These are phyloP conservation scores for Leucogyrophana mollusca DNA, from an alignment of 768 basidiomycete species.

Conservation along the genomic window DNA sequence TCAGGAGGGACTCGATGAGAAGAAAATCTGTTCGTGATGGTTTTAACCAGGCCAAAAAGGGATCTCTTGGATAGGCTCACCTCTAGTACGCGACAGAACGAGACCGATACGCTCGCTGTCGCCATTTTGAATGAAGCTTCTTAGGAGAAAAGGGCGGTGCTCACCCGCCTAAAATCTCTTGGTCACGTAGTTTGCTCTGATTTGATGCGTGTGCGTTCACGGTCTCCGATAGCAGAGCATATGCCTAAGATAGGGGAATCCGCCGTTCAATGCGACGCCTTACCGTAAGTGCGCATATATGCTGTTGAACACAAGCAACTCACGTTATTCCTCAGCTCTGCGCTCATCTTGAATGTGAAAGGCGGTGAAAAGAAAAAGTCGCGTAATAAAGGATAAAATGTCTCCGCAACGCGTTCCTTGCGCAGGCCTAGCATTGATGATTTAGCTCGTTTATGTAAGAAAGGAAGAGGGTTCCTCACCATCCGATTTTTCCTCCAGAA, in stretches of 20 bases:
- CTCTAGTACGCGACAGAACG: conserved; percentile 46
- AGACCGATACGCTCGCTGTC: conserved; percentile 46
- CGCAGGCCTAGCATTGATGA: conserved; percentile 12
- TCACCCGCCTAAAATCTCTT: conserved; percentile 49
- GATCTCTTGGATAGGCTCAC: conserved; percentile 23
- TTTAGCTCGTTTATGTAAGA: not conserved
- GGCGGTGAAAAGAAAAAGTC: conserved; percentile 35
- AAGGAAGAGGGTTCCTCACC: conserved; percentile 12
- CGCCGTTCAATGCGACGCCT: too few relatives aligned
- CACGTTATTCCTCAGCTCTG: conserved; percentile 23
- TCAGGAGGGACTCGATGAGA: conserved; percentile 54
- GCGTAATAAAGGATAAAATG: conserved; percentile 31
- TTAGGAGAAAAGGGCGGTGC: conserved; percentile 2
- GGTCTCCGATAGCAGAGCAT: conserved; percentile 50
- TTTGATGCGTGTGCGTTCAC: conserved; percentile 40
- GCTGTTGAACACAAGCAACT: conserved; percentile 8
- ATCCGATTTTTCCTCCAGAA: conserved; percentile 17
- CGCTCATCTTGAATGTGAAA: conserved; percentile 19
- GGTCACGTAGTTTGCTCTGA: conserved; percentile 44
- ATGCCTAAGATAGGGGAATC: too few relatives aligned
- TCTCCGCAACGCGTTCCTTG: conserved; percentile 25
- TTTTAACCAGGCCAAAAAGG: not conserved
- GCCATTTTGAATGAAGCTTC: conserved; percentile 1
- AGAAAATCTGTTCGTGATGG: conserved; percentile 45
- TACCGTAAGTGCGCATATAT: conserved; percentile 27